A percentile compares a stretch with the other conserved stretches of the same genome.
These are phyloP conservation scores for Endogone sp. DNA, from an alignment of 192 early-diverging fungal genomes.

Conservation along the genomic window DNA sequence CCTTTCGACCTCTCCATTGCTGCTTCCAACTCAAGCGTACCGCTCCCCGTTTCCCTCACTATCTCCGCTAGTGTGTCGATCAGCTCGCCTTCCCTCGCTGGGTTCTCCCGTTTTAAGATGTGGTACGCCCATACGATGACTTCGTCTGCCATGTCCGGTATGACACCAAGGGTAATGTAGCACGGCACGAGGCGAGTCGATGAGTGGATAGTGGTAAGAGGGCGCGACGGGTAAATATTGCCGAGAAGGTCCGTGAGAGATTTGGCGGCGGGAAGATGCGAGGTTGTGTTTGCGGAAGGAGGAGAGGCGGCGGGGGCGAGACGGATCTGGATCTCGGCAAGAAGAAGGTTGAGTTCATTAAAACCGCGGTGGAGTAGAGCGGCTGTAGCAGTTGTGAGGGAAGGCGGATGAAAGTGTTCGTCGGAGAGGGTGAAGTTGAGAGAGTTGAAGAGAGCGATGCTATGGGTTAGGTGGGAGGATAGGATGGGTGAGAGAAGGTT, in stretches of 20 bases:
- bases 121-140: slow-evolving; percentile 50
- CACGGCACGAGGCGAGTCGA: slow-evolving; percentile 9
- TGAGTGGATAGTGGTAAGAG: background rate
- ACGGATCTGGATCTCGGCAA: slow-evolving; percentile 4
- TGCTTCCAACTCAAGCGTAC: slow-evolving; percentile 38
- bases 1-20: slow-evolving; percentile 49
- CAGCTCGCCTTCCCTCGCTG: slow-evolving; percentile 16
- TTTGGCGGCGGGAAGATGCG: slow-evolving; percentile 11
- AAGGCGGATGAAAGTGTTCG: slow-evolving; percentile 15
- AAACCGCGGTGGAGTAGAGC: background rate
- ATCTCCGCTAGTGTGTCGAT: slow-evolving; percentile 44
- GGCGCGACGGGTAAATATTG: slow-evolving; percentile 6
- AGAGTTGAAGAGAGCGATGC: background rate
- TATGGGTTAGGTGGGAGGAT: background rate
- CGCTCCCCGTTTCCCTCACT: slow-evolving; percentile 26
- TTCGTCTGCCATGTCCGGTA: slow-evolving; percentile 39
- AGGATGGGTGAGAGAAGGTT: no score
- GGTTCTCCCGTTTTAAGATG: slow-evolving; percentile 40
- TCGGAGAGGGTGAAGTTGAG: background rate
- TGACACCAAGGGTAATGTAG: slow-evolving; percentile 32
- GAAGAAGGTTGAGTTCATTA: background rate
- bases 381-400: slow-evolving; percentile 2
- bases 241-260: slow-evolving; percentile 4
- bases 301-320: background rate
- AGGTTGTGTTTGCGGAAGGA: background rate